phyloP scores from a whole-genome alignment of 768 basidiomycete genomes.

The Suillus variegatus region DNA sequence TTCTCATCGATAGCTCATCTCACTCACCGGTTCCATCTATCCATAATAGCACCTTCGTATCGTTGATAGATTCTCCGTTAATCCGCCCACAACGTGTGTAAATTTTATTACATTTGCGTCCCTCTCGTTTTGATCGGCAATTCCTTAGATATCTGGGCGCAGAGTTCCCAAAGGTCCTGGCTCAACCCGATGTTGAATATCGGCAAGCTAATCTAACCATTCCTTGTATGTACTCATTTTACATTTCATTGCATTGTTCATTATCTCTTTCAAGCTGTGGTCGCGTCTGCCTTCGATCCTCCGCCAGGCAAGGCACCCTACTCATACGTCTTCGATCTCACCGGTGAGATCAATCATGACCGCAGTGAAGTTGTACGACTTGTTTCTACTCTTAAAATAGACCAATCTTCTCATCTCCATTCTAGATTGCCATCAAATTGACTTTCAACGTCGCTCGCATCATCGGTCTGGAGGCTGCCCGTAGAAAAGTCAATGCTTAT shows the following conservation, averaged over 20 bases:
- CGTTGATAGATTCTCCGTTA: conserved; percentile 73
- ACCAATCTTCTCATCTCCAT: conserved; percentile 11
- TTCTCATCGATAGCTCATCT: conserved; percentile 14
- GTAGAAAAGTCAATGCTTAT: conserved; percentile 76
- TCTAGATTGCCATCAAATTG: conserved; percentile 74
- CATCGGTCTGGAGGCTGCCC: conserved; percentile 78
- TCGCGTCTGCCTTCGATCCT: conserved; percentile 70
- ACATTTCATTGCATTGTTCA: conserved; percentile 16
- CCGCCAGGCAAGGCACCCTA: conserved; percentile 69
- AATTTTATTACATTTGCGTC: conserved; percentile 11
- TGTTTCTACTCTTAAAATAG: neutral
- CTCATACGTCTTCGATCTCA: conserved; percentile 83
- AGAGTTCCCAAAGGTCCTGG: conserved; percentile 70
- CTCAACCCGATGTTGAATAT: conserved; percentile 74
- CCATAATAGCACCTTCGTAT: conserved; percentile 60
- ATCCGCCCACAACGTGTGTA: conserved; percentile 72
- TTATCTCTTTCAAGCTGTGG: conserved; percentile 49
- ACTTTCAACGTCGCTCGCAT: conserved; percentile 70
- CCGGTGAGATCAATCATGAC: conserved; percentile 77
- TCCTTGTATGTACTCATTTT: conserved; percentile 46
- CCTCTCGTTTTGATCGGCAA: conserved; percentile 11
- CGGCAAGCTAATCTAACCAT: conserved; percentile 80
- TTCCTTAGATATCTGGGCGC: conserved; percentile 69
- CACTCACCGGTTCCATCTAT: conserved; percentile 5
- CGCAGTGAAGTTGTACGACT: conserved; percentile 68